Conservation (phyloP, 1,284 basidiomycete species). For the Puccinia horiana region DNA sequence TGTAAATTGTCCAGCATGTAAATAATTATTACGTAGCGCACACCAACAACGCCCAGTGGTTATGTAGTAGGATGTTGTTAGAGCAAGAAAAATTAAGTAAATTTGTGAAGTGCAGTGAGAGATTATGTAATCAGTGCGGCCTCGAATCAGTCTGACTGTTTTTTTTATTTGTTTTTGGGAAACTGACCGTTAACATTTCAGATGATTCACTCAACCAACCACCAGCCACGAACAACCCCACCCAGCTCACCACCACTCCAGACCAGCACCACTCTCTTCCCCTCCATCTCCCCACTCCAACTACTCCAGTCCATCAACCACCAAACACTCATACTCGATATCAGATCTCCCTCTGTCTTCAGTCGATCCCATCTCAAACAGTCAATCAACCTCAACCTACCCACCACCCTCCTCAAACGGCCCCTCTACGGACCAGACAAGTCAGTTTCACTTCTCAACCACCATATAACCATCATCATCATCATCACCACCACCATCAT, state of each 20-base stretch:
- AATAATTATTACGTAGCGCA: too few relatives aligned
- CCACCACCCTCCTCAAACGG: slow-evolving; percentile 42
- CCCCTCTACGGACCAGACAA: slow-evolving; percentile 24
- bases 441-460: background rate
- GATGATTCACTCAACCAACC: too few relatives aligned
- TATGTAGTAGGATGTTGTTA: too few relatives aligned
- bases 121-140: too few relatives aligned
- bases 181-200: too few relatives aligned
- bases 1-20: too few relatives aligned
- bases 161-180: background rate
- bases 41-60: too few relatives aligned
- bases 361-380: background rate
- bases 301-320: background rate
- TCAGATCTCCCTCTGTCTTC: background rate
- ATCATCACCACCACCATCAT: background rate
- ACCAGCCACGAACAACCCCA: background rate
- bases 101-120: too few relatives aligned
- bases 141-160: background rate
- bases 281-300: background rate
- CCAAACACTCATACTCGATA: slow-evolving; percentile 6
- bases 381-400: slow-evolving; percentile 27
- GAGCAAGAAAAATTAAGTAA: too few relatives aligned
- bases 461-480: background rate
- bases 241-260: background rate
- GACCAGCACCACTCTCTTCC: background rate